Evolutionary conservation across 495 filamentous ascomycete species (phyloP), one percentile per base, ranked within the genome.

Genomic region (Aspergillus sclerotiicarbonarius): DNA sequence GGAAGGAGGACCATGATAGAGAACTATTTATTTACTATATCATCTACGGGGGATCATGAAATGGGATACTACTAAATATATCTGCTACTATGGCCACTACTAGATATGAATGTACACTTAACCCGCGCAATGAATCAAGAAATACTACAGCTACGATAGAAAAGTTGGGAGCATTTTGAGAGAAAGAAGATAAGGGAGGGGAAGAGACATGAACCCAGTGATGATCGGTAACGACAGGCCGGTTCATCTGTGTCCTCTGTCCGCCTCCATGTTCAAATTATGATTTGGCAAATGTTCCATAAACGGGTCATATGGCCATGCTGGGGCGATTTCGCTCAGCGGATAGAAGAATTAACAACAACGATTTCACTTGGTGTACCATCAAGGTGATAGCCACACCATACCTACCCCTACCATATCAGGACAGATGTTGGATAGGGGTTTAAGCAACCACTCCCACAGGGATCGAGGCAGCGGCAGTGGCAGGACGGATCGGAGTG

Each of bases 381-480:
- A 47, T 13, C 13, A 19, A 47, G 13, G 52, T 58, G 54, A 51
- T 46, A 49, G 45, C 58, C 58, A 61, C 53, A 41, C 12, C 15
- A 32, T 32, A 8, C 8, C 7, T 49, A 29, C 15, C 21, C 2
- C 47, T 30, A 21, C 19, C 8, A 46, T n/a, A 50, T 50, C 20
- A 2, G 21, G 21, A 47, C 9, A 6, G 1, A 20, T 10, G 21
- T 2, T 8, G 12, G 13, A 15, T 1, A 30, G 20, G 25, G 46
- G 31, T 29, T 25, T 72, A 78, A 12, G 72, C 74, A 33, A 65
- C 71, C 20, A 71, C 72, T 18, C 69, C 72, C 10, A 75, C 61
- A 3, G 71, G 67, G 18, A 64, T 62, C 9, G 70, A 53, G 19
- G 62, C 61, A 20, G 64, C 65, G 53, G 66, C 62, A 25, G 64